Percentiles rank a stretch among this genome's conserved stretches.
These are phyloP conservation scores for Mucor circinelloides DNA, from an alignment of 371 early-diverging fungal species.

Conservation along the genomic window DNA sequence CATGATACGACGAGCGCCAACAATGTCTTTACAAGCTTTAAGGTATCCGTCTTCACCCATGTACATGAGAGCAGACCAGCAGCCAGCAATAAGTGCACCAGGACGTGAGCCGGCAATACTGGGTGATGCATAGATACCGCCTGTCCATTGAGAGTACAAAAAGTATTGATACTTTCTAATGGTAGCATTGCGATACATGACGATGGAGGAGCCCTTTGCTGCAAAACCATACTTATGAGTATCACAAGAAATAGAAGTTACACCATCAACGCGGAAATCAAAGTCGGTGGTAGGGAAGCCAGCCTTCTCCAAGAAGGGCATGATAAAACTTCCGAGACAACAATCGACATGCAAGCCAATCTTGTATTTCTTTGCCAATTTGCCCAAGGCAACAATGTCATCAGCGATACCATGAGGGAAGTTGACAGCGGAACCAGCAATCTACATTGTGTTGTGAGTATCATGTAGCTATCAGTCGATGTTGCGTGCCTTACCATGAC, in stretches of 20 bases:
- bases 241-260: constrained; percentile 95
- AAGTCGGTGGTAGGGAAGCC: constrained; percentile 82
- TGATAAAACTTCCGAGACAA: constrained; percentile 95
- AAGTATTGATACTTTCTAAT: constrained; percentile 93
- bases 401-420: constrained; percentile 96
- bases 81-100: constrained; percentile 94
- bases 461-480: no score
- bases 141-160: constrained; percentile 89
- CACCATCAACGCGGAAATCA: constrained; percentile 93
- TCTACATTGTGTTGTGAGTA: constrained; percentile 30
- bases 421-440: constrained; percentile 91
- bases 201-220: constrained; percentile 95
- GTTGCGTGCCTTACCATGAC: constrained; percentile 63
- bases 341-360: constrained; percentile 95
- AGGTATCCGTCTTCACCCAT: constrained; percentile 91
- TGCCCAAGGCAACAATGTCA: constrained; percentile 81
- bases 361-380: constrained; percentile 79
- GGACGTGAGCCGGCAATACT: constrained; percentile 92
- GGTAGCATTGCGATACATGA: constrained; percentile 83
- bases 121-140: constrained; percentile 96
- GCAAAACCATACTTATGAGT: constrained; percentile 98
- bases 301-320: constrained; percentile 92
- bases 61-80: constrained; percentile 92
- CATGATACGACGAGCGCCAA: constrained; percentile 75
- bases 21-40: constrained; percentile 78